phyloP scores from a whole-genome alignment of 1,284 basidiomycete species.

The Acaromyces ingoldii region DNA sequence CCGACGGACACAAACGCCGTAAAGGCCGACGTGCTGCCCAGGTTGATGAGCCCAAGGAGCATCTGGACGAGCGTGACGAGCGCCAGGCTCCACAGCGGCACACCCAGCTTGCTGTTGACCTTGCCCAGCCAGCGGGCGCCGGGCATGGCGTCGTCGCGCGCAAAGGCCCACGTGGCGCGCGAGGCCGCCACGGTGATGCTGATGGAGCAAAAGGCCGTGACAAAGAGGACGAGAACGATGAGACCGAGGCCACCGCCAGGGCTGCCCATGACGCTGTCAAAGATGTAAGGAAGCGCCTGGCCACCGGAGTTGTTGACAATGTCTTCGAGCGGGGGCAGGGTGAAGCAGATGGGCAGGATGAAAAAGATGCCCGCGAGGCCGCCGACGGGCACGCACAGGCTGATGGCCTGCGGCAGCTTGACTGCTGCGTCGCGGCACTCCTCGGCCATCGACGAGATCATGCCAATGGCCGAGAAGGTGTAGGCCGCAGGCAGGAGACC shows the following conservation, averaged over 20 bases:
- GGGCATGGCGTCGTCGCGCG: slow-evolving; percentile 13
- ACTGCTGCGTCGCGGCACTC: slow-evolving; percentile 8
- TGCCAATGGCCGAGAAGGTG: slow-evolving; percentile 7
- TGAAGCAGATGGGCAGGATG: slow-evolving; percentile 12
- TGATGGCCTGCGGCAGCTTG: slow-evolving; percentile 6
- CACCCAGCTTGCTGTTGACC: slow-evolving; percentile 5
- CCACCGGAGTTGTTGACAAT: slow-evolving; percentile 9
- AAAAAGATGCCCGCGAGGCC: slow-evolving; percentile 12
- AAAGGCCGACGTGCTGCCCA: slow-evolving; percentile 12
- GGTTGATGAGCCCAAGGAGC: slow-evolving; percentile 12
- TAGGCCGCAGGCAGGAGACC: slow-evolving; percentile 5
- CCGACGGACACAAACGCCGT: slow-evolving; percentile 14
- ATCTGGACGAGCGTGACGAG: slow-evolving; percentile 15
- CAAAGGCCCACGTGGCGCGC: slow-evolving; percentile 9
- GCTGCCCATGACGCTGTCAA: slow-evolving; percentile 8
- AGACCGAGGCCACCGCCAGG: slow-evolving; percentile 14
- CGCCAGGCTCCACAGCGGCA: slow-evolving; percentile 4
- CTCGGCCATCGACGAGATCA: slow-evolving; percentile 14
- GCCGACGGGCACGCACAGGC: slow-evolving; percentile 8
- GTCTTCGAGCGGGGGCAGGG: slow-evolving; percentile 8
- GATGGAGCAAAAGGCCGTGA: slow-evolving; percentile 13
- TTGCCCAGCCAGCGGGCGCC: neutral
- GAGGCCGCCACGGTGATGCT: slow-evolving; percentile 13
- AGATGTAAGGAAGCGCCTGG: slow-evolving; percentile 17
- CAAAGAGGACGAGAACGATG: slow-evolving; percentile 10